phyloP scores from a whole-genome alignment of 2,329 filamentous ascomycete genomes.

The Colletotrichum sansevieriae region DNA sequence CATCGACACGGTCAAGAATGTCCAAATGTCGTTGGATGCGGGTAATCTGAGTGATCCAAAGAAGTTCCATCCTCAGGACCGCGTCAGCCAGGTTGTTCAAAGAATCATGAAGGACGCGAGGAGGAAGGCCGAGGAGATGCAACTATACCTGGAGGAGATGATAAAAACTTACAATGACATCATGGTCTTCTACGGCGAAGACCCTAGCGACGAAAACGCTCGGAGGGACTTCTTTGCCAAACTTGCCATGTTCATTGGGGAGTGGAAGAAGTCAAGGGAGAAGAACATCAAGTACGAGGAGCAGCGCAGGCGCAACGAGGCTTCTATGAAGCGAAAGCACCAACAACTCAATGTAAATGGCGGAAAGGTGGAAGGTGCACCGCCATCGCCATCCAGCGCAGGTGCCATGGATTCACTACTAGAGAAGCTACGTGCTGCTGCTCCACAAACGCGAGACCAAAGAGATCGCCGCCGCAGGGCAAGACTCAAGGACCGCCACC shows the following conservation, averaged over 20 bases:
- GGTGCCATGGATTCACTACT: conserved; percentile 97
- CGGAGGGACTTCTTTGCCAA: conserved; percentile 96
- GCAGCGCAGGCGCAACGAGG: conserved; percentile 85
- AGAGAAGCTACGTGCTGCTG: conserved; percentile 93
- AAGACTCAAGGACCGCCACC: conserved; percentile 89
- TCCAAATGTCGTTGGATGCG: conserved; percentile 90
- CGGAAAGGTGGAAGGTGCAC: conserved; percentile 56
- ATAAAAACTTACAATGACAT: conserved; percentile 92
- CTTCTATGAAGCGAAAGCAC: conserved; percentile 91
- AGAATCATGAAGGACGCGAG: conserved; percentile 96
- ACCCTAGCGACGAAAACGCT: conserved; percentile 91
- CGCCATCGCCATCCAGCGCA: conserved; percentile 77
- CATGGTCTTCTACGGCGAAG: conserved; percentile 96
- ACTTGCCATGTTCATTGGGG: conserved; percentile 87
- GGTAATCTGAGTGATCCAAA: conserved; percentile 96
- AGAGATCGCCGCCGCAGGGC: conserved; percentile 89
- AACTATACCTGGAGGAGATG: conserved; percentile 95
- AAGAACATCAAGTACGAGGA: conserved; percentile 93
- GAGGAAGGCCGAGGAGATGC: conserved; percentile 95
- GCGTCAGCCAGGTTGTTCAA: conserved; percentile 91
- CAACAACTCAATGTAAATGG: conserved; percentile 72
- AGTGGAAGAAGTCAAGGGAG: conserved; percentile 96
- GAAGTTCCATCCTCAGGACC: conserved; percentile 97
- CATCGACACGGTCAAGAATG: conserved; percentile 93
- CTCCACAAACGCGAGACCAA: conserved; percentile 89